These are phyloP conservation scores for Rosellinia necatrix DNA, from an alignment of 2,329 filamentous ascomycete species.

Conservation along the genomic window DNA sequence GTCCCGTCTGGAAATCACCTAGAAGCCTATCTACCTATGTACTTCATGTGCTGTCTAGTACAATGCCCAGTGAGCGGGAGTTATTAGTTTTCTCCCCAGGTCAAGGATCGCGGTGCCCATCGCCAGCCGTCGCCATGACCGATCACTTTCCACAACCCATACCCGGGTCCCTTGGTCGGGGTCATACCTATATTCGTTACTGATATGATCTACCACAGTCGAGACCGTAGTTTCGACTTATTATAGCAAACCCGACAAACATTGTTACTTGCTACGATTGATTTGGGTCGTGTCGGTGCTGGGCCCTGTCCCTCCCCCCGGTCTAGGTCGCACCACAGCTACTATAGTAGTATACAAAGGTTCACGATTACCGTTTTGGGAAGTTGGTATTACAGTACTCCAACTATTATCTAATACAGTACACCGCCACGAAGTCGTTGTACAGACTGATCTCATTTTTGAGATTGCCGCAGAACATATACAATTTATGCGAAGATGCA, in stretches of 20 bases:
- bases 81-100: neutral
- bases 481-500: constrained; percentile 16
- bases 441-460: constrained; percentile 10
- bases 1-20: constrained; percentile 15
- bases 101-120: constrained; percentile 8
- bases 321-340: constrained; percentile 24
- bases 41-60: too few species aligned
- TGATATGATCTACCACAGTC: constrained; percentile 8
- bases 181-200: constrained; percentile 8
- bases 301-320: constrained; percentile 4
- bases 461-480: constrained; percentile 9
- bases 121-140: neutral
- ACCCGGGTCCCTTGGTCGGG: neutral
- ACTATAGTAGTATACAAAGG: constrained; percentile 14
- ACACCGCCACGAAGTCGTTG: too few species aligned
- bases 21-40: neutral
- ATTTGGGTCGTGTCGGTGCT: constrained; percentile 4
- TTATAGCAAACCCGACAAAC: constrained; percentile 9
- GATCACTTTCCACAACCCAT: constrained; percentile 1
- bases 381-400: constrained; percentile 14
- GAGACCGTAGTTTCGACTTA: constrained; percentile 12
- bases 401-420: constrained; percentile 20
- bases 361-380: constrained; percentile 27
- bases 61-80: neutral
- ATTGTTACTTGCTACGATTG: neutral